Evolutionary conservation across 2,329 filamentous ascomycete species (phyloP).

Genomic region (Epichloe baconii): DNA sequence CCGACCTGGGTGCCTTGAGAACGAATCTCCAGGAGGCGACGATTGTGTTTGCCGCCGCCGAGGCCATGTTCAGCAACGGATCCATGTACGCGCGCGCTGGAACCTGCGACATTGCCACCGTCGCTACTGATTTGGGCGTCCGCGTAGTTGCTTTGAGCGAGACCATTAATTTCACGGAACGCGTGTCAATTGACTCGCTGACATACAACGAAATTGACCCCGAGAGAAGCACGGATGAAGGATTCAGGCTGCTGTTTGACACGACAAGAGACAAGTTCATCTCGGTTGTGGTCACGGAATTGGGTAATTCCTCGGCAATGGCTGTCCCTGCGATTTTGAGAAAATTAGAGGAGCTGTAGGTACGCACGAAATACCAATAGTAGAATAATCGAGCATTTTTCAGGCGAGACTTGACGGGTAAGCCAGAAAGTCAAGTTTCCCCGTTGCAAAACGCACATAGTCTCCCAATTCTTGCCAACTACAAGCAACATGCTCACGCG

Average conservation of each 20-base stretch:
- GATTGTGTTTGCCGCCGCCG: constrained; percentile 76
- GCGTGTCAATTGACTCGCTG: constrained; percentile 81
- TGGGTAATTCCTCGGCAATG: constrained; percentile 73
- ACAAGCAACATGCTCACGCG: not conserved
- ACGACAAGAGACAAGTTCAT: constrained; percentile 81
- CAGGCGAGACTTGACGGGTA: too few relatives aligned
- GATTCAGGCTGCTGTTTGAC: constrained; percentile 68
- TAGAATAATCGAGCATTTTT: not conserved
- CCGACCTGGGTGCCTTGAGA: constrained; percentile 61
- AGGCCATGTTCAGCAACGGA: constrained; percentile 93
- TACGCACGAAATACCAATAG: not conserved
- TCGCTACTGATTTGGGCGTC: constrained; percentile 60
- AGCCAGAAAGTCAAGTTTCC: not conserved
- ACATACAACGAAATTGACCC: constrained; percentile 86
- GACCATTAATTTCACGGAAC: constrained; percentile 81
- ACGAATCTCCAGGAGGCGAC: constrained; percentile 55
- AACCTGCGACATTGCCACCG: constrained; percentile 75
- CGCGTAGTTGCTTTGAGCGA: constrained; percentile 86
- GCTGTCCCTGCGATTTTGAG: constrained; percentile 58
- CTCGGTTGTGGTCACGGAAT: constrained; percentile 80
- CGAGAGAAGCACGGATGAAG: constrained; percentile 46
- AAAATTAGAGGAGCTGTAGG: constrained; percentile 43
- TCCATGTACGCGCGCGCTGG: constrained; percentile 78
- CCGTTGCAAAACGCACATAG: not conserved
- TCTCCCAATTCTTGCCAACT: not conserved